Base-by-base conservation (phyloP, 495 filamentous ascomycete species). In the Pyrenula massariospora region DNA sequence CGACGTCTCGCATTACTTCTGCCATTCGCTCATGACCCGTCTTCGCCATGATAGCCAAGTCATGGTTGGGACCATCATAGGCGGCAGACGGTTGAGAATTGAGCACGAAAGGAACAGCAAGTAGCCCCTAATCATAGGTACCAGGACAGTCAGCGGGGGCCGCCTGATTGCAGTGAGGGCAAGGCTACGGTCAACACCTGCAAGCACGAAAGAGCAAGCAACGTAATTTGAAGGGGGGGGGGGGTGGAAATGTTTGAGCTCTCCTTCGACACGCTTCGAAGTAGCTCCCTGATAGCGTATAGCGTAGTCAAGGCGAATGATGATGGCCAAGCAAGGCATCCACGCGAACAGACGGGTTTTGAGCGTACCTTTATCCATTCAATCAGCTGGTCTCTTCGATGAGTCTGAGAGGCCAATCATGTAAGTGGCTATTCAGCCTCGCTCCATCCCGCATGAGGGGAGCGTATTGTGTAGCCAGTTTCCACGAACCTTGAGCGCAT, bases 31-130 rank as follows among this genome's bases (percentile, higher is more conserved):
- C 77, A 60, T 93, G 88, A 10, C 80, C 73, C 50, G 87, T 79
- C 36, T 71, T 79, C 36, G 78, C 76, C 60, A 77, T 77, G 23
- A 76, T 74, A 22, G 79, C 70, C 31, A 78, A 63, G 12, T 64
- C 64, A 19, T 52, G n/a, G 50, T 10, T 23, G 52, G 68, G 68
- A 52, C 73, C 70, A 52, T 88, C 81, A 59, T 87, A 89, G 25
- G 88, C 77, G 15, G 88, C 87, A 0, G 89, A 92, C 5, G 94
- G 94, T 68, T 96, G 90, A 11, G 91, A 96, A 67, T 95, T 90
- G 52, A 99, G 81, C 53, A 99, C 92, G 65, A 99, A 99, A 0
- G 94, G 94, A 0, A 97, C 92, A 0, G 94, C 94, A 2, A 98
- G 77, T 0, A 98, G 78, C 25, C 91, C 93, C 75, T 94, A 79